Percentiles rank a stretch among this genome's conserved stretches.
phyloP scores from a whole-genome alignment of 106 monocot species.

The Allium fistulosum region DNA sequence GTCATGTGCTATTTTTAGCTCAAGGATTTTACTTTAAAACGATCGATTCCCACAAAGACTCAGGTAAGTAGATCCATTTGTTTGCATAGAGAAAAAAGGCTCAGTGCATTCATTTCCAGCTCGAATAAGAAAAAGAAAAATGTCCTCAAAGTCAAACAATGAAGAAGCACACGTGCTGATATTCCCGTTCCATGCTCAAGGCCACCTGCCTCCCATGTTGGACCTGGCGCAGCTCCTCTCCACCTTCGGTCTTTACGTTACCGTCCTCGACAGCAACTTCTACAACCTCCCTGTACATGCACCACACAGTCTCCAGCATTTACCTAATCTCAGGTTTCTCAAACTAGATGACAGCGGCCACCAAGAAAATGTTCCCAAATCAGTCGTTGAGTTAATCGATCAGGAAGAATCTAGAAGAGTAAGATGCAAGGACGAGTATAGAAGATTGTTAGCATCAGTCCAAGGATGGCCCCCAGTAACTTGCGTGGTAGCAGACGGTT shows the following conservation, averaged over 20 bases:
- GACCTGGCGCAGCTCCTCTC: conserved; percentile 4
- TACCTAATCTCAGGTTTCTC: neutral
- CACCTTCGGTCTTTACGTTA: neutral
- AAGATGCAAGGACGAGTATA: conserved; percentile 1
- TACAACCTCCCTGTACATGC: conserved; percentile 7
- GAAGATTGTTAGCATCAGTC: neutral
- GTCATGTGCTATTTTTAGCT: no score
- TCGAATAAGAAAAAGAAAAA: no score
- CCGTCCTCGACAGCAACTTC: conserved; percentile 8
- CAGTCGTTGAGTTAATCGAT: neutral
- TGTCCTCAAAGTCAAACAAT: neutral
- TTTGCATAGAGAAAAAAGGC: no score
- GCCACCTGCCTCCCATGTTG: conserved; percentile 7
- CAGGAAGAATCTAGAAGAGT: neutral
- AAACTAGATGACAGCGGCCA: neutral
- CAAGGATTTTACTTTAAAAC: no score
- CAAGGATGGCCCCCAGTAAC: neutral
- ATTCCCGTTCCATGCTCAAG: conserved; percentile 3
- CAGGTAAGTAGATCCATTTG: no score
- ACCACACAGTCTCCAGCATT: neutral
- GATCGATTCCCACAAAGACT: no score
- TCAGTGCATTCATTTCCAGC: no score
- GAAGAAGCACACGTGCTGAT: neutral
- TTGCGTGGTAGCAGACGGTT: neutral
- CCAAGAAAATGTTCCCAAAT: neutral